Percentiles rank a stretch among this genome's conserved stretches.
These are phyloP conservation scores for Spergularia azorica DNA, from an alignment of 179 eudicot species.

Conservation along the genomic window DNA sequence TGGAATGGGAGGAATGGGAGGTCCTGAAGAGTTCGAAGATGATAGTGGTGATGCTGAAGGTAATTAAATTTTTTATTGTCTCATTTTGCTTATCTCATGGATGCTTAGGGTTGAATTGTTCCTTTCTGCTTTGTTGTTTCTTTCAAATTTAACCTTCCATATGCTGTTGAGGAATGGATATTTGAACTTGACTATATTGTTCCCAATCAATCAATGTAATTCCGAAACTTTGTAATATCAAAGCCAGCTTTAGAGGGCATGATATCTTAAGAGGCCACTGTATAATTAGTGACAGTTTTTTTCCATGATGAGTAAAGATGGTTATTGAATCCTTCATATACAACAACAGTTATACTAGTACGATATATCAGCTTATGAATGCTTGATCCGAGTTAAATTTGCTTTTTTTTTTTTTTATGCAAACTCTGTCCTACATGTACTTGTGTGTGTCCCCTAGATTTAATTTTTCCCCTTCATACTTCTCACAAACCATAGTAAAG, in stretches of 20 bases:
- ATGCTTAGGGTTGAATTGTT: background rate
- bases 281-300: background rate
- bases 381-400: too few relatives aligned
- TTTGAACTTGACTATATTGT: too few relatives aligned
- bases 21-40: conserved; percentile 29
- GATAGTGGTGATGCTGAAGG: conserved; percentile 77
- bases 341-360: too few relatives aligned
- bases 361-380: too few relatives aligned
- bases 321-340: too few relatives aligned
- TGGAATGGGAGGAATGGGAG: conserved; percentile 35
- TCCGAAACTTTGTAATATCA: background rate
- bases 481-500: too few relatives aligned
- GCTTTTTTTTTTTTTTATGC: too few relatives aligned
- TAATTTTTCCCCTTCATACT: too few relatives aligned
- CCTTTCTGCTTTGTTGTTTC: background rate
- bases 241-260: background rate
- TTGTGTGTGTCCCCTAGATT: too few relatives aligned
- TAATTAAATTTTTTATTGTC: conserved; percentile 18
- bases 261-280: background rate
- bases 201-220: too few relatives aligned
- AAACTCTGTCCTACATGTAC: too few relatives aligned
- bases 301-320: too few relatives aligned
- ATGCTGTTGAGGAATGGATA: background rate
- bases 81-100: background rate
- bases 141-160: background rate